phyloP scores from a whole-genome alignment of 1,284 basidiomycete genomes.

The Pseudozyma pruni region DNA sequence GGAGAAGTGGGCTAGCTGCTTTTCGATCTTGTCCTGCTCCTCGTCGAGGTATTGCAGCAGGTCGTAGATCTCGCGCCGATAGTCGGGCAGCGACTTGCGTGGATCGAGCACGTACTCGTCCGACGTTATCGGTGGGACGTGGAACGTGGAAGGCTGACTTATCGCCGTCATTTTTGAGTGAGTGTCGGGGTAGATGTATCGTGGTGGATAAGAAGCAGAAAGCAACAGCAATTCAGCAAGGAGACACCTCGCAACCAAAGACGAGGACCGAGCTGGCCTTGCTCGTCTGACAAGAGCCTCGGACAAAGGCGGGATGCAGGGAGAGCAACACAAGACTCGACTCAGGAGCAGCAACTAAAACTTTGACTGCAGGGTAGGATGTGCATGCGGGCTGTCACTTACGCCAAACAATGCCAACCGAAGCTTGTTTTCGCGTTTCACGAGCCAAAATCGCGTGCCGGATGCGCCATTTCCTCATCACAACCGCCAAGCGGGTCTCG shows the following conservation, averaged over 20 bases:
- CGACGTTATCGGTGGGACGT: conserved; percentile 2
- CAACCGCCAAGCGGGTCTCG: no score
- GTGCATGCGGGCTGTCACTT: no score
- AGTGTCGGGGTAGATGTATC: conserved; percentile 6
- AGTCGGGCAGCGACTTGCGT: conserved; percentile 40
- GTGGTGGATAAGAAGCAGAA: no score
- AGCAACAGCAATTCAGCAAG: no score
- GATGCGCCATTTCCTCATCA: conserved; percentile 6
- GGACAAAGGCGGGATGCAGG: no score
- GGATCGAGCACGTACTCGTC: conserved; percentile 34
- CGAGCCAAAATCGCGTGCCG: conserved; percentile 5
- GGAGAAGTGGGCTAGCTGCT: conserved; percentile 27
- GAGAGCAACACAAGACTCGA: no score
- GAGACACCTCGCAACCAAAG: no score
- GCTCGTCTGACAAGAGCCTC: no score
- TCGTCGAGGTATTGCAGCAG: conserved; percentile 46
- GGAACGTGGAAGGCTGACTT: conserved; percentile 4
- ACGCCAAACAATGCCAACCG: background rate
- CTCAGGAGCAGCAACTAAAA: no score
- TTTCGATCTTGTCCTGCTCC: conserved; percentile 46
- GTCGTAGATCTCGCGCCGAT: conserved; percentile 49
- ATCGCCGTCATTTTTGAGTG: conserved; percentile 12
- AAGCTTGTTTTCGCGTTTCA: conserved; percentile 2
- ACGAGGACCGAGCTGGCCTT: no score
- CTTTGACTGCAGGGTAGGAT: no score